A percentile compares a stretch with the other conserved stretches of the same genome.
Evolutionary conservation across 495 filamentous ascomycete species (phyloP).

Genomic region (Rusavskia elegans): DNA sequence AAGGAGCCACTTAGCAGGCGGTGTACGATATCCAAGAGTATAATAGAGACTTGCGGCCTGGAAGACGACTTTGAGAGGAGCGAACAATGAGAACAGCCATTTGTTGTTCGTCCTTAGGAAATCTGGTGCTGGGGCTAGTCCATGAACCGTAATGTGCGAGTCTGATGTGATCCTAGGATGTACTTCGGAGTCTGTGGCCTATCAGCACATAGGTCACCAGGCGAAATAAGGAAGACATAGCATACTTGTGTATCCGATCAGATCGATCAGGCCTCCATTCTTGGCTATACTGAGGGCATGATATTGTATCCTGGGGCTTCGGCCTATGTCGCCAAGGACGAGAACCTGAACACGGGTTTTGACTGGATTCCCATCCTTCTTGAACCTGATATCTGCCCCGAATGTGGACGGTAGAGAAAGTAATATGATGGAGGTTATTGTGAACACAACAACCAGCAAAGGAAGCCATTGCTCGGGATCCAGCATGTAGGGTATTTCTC

Average conservation of each 20-base stretch:
- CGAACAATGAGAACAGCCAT: conserved; percentile 65
- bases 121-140: conserved; percentile 45
- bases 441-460: conserved; percentile 29
- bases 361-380: conserved; percentile 9
- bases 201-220: background rate
- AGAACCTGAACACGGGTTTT: conserved; percentile 55
- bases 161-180: conserved; percentile 59
- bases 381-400: conserved; percentile 1
- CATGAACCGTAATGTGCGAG: conserved; percentile 47
- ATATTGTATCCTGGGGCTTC: conserved; percentile 97
- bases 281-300: conserved; percentile 87
- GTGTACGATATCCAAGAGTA: conserved; percentile 56
- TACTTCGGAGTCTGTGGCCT: conserved; percentile 41
- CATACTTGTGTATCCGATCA: conserved; percentile 77
- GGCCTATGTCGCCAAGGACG: conserved; percentile 95
- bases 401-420: conserved; percentile 36
- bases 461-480: conserved; percentile 9
- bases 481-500: background rate
- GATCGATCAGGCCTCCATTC: conserved; percentile 60
- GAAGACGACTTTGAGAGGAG: conserved; percentile 73
- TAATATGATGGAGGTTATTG: conserved; percentile 31
- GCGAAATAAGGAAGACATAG: conserved; percentile 15
- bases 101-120: conserved; percentile 49
- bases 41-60: conserved; percentile 55
- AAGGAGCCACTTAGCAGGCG: conserved; percentile 62